These are phyloP conservation scores for Diaporthe sp. DNA, from an alignment of 2,329 filamentous ascomycete species.

Conservation along the genomic window DNA sequence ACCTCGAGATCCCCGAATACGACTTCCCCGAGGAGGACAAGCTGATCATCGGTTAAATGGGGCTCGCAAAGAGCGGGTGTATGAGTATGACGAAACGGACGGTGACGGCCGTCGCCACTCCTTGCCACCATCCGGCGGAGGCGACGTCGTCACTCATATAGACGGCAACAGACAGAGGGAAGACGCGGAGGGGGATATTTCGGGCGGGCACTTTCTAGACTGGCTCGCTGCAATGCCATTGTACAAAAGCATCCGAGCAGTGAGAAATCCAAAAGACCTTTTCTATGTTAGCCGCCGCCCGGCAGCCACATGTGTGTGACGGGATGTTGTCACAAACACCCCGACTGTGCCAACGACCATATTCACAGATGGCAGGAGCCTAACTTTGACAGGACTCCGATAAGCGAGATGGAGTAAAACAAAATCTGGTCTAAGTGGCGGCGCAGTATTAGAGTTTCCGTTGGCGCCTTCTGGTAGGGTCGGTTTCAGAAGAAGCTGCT, in stretches of 20 bases:
- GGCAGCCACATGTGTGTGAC: conserved; percentile 8
- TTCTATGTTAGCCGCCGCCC: conserved; percentile 37
- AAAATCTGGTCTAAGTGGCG: neutral
- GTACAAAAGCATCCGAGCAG: conserved; percentile 45
- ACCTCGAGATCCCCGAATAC: conserved; percentile 94
- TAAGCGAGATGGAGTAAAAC: neutral
- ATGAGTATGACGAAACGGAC: conserved; percentile 34
- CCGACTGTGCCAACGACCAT: neutral
- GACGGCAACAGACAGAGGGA: conserved; percentile 32
- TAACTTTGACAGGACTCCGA: neutral
- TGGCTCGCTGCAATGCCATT: conserved; percentile 43
- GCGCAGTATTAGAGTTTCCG: neutral
- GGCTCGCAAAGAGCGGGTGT: conserved; percentile 26
- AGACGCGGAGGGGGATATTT: conserved; percentile 7
- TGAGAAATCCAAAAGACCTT: conserved; percentile 39
- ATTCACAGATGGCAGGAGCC: neutral
- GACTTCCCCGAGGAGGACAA: conserved; percentile 92
- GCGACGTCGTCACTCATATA: conserved; percentile 36
- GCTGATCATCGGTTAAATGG: conserved; percentile 89
- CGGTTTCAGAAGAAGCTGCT: conserved; percentile 39
- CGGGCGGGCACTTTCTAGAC: conserved; percentile 42
- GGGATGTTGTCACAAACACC: neutral
- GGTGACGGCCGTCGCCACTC: conserved; percentile 15
- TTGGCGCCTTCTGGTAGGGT: conserved; percentile 2
- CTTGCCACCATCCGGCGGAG: neutral